Percentiles rank a stretch among this genome's conserved stretches.
Conservation (phyloP, 1,284 basidiomycete species). For the Apiotrichum brassicae region DNA sequence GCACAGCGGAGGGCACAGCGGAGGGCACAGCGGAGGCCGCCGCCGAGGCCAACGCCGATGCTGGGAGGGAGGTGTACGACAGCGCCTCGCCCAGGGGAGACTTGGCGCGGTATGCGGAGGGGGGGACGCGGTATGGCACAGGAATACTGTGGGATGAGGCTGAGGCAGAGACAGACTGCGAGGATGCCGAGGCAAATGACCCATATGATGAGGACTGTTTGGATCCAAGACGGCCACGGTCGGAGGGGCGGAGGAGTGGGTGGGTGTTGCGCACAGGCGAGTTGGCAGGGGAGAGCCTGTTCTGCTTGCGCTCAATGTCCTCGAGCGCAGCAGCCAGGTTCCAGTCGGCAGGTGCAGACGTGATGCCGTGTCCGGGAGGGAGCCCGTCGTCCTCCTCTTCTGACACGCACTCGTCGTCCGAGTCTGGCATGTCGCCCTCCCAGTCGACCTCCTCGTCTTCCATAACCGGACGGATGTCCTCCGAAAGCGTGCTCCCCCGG, state of each 20-base stretch:
- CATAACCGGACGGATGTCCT: constrained; percentile 20
- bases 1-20: too few species aligned
- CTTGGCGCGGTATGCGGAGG: constrained; percentile 11
- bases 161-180: not conserved
- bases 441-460: constrained; percentile 39
- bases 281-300: constrained; percentile 1
- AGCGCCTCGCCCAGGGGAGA: constrained; percentile 1
- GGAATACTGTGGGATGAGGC: not conserved
- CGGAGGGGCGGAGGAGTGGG: constrained; percentile 2
- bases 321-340: constrained; percentile 7
- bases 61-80: not conserved
- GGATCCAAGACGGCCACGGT: constrained; percentile 3
- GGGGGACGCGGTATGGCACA: not conserved
- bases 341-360: constrained; percentile 18
- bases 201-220: not conserved
- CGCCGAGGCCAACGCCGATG: too few species aligned
- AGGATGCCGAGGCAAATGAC: not conserved
- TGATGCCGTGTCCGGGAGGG: constrained; percentile 14
- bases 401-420: constrained; percentile 16
- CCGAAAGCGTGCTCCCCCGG: constrained; percentile 27
- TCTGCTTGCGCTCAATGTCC: constrained; percentile 12
- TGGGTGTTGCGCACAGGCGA: constrained; percentile 6
- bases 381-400: constrained; percentile 12
- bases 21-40: too few species aligned
- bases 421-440: constrained; percentile 25